Evolutionary conservation across 106 monocot genomes (phyloP), one percentile per base, ranked within the genome.

Genomic region (Gastrodia elata): DNA sequence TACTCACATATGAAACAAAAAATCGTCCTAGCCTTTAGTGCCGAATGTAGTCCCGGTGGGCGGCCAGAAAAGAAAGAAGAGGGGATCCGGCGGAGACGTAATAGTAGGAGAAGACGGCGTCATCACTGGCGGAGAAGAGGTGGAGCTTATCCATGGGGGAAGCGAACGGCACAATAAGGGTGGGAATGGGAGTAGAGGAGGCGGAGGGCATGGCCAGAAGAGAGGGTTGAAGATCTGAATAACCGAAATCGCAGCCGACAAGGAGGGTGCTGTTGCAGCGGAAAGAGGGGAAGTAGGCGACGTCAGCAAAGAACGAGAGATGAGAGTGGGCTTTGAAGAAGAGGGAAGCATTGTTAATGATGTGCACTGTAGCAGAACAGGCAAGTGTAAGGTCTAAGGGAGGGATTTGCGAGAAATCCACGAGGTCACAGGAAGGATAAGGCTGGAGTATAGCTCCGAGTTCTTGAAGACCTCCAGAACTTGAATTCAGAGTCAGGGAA

Each of bases 41-140:
- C n/a, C 98, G 86, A 38, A 93, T 89, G 74, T 93, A 98, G 39
- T 98, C 98, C 39, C 83, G 83, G 59, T 98, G 98, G 26, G 98
- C 93, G 28, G 68, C 79, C 3, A 83, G 83, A 34, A 89, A 56
- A 42, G 86, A 78, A 25, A 83, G 11, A 5, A 98, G 37, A 2
- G 37, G 70, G 57, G 86, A 68, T 73, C 87, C 91, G 38, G 87
- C 61, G n/a, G 90, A 43, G 24, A 87, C 82, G 64, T 98, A 93
- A 93, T 93, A 98, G 57, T 91, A 87, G 37, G 78, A 48, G 10
- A 98, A 49, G 18, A 91, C 76, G 18, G 98, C 91, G 39, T 98
- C 98, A 38, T 98, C 93, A n/a, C 91, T 93, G 35, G 65, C 98
- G 36, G 98, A 91, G 74, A 98, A 84, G 70, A 98, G 83, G 56